phyloP scores from a whole-genome alignment of 345 rosid species.

The Camelina hispida region DNA sequence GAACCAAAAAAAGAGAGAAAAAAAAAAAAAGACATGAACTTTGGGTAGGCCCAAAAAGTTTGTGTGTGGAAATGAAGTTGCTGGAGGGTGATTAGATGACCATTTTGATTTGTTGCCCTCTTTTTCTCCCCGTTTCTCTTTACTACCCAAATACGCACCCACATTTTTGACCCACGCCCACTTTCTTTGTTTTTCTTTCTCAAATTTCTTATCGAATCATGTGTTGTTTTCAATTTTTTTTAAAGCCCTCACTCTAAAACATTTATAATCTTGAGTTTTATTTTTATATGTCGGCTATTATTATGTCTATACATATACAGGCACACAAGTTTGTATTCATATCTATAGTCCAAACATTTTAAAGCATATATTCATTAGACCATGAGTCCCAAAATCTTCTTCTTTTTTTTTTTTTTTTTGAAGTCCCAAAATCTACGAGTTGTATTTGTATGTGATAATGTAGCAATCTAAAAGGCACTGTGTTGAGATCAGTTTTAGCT shows the following conservation, averaged over 20 bases:
- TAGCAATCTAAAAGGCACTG: too few relatives aligned
- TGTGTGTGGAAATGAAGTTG: conserved; percentile 34
- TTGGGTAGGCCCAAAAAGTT: conserved; percentile 35
- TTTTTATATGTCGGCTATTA: conserved; percentile 14
- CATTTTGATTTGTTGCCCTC: conserved; percentile 43
- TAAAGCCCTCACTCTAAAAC: not conserved
- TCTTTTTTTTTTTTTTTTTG: too few relatives aligned
- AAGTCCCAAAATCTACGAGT: too few relatives aligned
- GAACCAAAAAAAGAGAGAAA: not conserved
- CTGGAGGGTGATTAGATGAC: conserved; percentile 49
- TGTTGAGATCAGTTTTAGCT: too few relatives aligned
- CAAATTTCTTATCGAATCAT: conserved; percentile 18
- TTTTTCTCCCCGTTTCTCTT: conserved; percentile 25
- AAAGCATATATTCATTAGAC: not conserved
- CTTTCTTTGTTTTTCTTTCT: conserved; percentile 28
- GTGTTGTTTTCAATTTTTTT: not conserved
- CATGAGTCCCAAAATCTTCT: not conserved
- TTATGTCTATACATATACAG: conserved; percentile 29
- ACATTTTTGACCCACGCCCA: conserved; percentile 40
- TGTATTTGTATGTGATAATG: too few relatives aligned
- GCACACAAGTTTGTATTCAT: conserved; percentile 20
- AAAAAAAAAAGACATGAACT: not conserved
- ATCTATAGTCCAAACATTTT: conserved; percentile 12
- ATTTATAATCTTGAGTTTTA: conserved; percentile 11
- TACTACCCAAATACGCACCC: conserved; percentile 41